Evolutionary conservation across 768 basidiomycete genomes (phyloP), one percentile per base, ranked within the genome.

Genomic region (Gymnopilus junonius): DNA sequence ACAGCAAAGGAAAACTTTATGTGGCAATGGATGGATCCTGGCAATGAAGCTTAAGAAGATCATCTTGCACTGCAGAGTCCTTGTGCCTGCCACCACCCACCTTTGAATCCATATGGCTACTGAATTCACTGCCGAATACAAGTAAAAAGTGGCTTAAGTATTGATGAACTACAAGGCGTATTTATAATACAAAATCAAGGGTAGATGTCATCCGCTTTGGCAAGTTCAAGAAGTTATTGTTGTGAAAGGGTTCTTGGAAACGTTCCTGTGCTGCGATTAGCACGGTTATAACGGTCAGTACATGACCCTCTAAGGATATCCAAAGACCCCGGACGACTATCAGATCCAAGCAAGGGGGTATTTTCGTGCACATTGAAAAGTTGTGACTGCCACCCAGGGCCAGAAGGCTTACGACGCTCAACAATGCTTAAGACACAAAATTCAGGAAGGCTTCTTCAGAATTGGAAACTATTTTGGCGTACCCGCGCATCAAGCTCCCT

Each of bases 401-500:
- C 42, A 10, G 34, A 21, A 54, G 40, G n/a, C 35, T 20, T 61
- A 3, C 67, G 65, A 25, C 70, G 68, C 37, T 73, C 72, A 2
- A 73, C 72, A 39, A 73, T 73, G 23, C 70, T 73, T 29, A n/a
- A n/a, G 0, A 5, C 10, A 11, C 11, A 6, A 50, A 48, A 11
- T n/a, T 23, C 17, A 35, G 2, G 17, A 27, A 2, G 2, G n/a
- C 8, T 35, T 8, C 8, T n/a, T 12, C 1, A 25, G 1, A 1
- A 12, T 21, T 31, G n/a, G 31, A 20, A 48, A 14, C 27, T 55
- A 21, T 35, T 55, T 51, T 32, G 15, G 73, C 83, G 51, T 40
- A 93, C 91, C 92, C 91, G 70, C 85, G 80, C 94, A 97, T 95
- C 35, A 95, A 82, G 3, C 86, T 84, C 10, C 91, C 85, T 8